Conservation (phyloP, 371 early-diverging fungal species). For the Mortierella sp. region DNA sequence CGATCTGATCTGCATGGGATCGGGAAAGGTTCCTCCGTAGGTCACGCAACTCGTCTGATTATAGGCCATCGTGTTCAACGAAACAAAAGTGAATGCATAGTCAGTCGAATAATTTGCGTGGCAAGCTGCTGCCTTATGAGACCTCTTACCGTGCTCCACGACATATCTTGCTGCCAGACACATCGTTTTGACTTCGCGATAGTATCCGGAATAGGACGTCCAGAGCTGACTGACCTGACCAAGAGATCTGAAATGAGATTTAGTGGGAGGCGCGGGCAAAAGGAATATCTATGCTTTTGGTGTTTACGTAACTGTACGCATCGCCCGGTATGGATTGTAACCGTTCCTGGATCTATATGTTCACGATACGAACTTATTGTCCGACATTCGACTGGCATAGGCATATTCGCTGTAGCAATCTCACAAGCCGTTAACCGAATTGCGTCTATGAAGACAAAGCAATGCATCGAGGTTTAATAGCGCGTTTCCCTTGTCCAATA, state of each 20-base stretch:
- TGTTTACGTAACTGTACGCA: slow-evolving; percentile 30
- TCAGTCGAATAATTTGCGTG: too few relatives aligned
- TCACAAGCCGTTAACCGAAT: slow-evolving; percentile 43
- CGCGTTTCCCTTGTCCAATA: too few relatives aligned
- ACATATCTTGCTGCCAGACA: slow-evolving; percentile 31
- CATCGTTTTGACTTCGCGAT: slow-evolving; percentile 45
- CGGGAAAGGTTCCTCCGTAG: slow-evolving; percentile 27
- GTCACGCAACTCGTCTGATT: slow-evolving; percentile 27
- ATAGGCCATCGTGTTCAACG: too few relatives aligned
- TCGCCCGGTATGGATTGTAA: background rate
- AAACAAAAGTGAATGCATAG: background rate
- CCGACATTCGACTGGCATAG: slow-evolving; percentile 30
- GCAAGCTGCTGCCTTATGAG: background rate
- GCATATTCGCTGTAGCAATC: slow-evolving; percentile 45
- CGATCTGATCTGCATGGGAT: slow-evolving; percentile 21
- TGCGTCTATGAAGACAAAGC: slow-evolving; percentile 23
- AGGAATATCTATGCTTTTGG: background rate
- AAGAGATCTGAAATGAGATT: slow-evolving; percentile 17
- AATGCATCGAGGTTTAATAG: too few relatives aligned
- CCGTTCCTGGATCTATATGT: background rate
- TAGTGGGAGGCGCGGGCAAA: background rate
- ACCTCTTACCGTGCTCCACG: slow-evolving; percentile 33
- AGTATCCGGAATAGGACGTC: slow-evolving; percentile 51
- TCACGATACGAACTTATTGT: background rate
- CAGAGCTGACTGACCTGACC: slow-evolving; percentile 41